Percentiles rank a stretch among this genome's conserved stretches.
These are phyloP conservation scores for Aspergillus spinulosporus DNA, from an alignment of 2,329 filamentous ascomycete genomes.

Conservation along the genomic window DNA sequence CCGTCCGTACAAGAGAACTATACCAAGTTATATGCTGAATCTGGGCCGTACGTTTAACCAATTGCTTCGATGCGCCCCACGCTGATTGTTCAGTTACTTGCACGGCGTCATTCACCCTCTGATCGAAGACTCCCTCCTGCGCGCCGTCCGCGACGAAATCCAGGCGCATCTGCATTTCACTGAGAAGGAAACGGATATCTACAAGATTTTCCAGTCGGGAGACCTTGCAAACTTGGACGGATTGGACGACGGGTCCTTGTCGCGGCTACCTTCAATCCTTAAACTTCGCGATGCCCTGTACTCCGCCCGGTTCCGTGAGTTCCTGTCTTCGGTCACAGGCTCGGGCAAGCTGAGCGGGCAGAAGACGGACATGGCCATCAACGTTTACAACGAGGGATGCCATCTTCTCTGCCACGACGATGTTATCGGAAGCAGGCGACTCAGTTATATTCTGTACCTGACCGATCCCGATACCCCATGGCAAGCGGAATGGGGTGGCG, in stretches of 20 bases:
- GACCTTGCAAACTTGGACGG: slow-evolving; percentile 96
- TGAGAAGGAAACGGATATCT: slow-evolving; percentile 98
- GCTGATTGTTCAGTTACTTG: slow-evolving; percentile 63
- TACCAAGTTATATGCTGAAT: slow-evolving; percentile 44
- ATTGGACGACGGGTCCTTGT: slow-evolving; percentile 79
- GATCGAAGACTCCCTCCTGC: slow-evolving; percentile 78
- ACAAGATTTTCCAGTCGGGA: slow-evolving; percentile 98
- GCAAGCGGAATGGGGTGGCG: slow-evolving; percentile 90
- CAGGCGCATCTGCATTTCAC: slow-evolving; percentile 90
- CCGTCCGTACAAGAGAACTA: slow-evolving; percentile 43
- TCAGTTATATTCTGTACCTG: slow-evolving; percentile 96
- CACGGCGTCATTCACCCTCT: slow-evolving; percentile 85
- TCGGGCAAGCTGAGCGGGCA: slow-evolving; percentile 83
- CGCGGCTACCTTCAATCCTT: slow-evolving; percentile 85
- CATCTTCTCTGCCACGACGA: slow-evolving; percentile 97
- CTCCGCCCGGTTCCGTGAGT: slow-evolving; percentile 83
- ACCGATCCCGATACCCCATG: slow-evolving; percentile 89
- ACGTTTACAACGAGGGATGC: slow-evolving; percentile 94
- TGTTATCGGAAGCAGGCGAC: slow-evolving; percentile 91
- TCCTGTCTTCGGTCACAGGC: slow-evolving; percentile 80
- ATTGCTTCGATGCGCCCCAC: neutral
- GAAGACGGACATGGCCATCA: slow-evolving; percentile 99
- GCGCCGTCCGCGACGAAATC: slow-evolving; percentile 84
- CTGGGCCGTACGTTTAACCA: slow-evolving; percentile 41
- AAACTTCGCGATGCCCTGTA: slow-evolving; percentile 92